Evolutionary conservation across 495 filamentous ascomycete genomes (phyloP).

Genomic region (Hypoxylon lenormandii): DNA sequence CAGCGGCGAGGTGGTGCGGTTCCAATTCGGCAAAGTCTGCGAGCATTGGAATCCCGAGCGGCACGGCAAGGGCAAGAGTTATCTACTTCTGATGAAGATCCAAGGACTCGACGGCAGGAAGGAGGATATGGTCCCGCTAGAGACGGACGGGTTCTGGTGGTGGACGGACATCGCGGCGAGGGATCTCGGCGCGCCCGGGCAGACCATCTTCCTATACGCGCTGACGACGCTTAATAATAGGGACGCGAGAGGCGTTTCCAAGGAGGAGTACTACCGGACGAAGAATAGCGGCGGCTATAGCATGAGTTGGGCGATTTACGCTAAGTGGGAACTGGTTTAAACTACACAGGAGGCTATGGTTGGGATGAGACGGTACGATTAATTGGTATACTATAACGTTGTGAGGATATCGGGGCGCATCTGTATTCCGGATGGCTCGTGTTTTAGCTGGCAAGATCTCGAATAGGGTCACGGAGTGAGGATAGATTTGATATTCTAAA

Average conservation of each 20-base stretch:
- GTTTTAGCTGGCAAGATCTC: too few relatives aligned
- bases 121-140: slow-evolving; percentile 73
- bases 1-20: slow-evolving; percentile 67
- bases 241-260: slow-evolving; percentile 75
- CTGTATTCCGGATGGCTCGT: too few relatives aligned
- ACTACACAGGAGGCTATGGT: too few relatives aligned
- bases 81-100: slow-evolving; percentile 73
- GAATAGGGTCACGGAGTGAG: too few relatives aligned
- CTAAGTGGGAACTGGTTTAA: slow-evolving; percentile 72
- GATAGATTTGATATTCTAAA: too few relatives aligned
- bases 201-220: slow-evolving; percentile 71
- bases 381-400: too few relatives aligned
- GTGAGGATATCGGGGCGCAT: too few relatives aligned
- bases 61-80: slow-evolving; percentile 72
- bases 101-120: slow-evolving; percentile 74
- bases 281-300: slow-evolving; percentile 66
- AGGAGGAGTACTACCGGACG: slow-evolving; percentile 71
- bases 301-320: slow-evolving; percentile 72
- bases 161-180: slow-evolving; percentile 76
- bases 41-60: slow-evolving; percentile 78
- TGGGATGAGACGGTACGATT: too few relatives aligned
- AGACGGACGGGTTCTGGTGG: slow-evolving; percentile 75
- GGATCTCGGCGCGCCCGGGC: slow-evolving; percentile 75
- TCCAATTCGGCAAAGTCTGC: slow-evolving; percentile 80
- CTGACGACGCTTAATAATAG: slow-evolving; percentile 72